Evolutionary conservation across 345 rosid genomes (phyloP).

Genomic region (Euphorbia pulcherrima): DNA sequence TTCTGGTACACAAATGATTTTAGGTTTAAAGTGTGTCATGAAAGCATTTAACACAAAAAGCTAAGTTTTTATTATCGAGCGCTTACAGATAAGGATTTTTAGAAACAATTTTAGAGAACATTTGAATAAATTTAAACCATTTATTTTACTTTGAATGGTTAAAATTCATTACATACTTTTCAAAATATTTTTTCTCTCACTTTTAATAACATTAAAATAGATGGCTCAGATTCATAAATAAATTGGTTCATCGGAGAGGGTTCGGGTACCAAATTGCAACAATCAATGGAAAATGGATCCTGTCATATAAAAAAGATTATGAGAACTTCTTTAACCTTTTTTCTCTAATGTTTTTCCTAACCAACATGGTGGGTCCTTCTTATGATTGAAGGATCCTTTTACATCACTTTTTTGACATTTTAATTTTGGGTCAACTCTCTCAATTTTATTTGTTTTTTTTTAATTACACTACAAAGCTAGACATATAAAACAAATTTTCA

Average conservation of each 20-base stretch:
- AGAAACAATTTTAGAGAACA: too few relatives aligned
- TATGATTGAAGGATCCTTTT: conserved; percentile 44
- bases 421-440: conserved; percentile 36
- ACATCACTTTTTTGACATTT: conserved; percentile 38
- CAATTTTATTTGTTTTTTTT: not conserved
- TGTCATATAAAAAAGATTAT: not conserved
- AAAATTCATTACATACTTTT: too few relatives aligned
- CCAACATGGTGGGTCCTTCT: conserved; percentile 36
- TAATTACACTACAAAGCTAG: not conserved
- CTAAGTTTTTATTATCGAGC: too few relatives aligned
- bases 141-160: too few relatives aligned
- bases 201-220: too few relatives aligned
- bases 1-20: too few relatives aligned
- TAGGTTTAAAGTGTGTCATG: too few relatives aligned
- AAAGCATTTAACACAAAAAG: too few relatives aligned
- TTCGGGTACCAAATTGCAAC: not conserved
- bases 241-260: not conserved
- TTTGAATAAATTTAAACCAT: too few relatives aligned
- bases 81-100: too few relatives aligned
- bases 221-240: too few relatives aligned
- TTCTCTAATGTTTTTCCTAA: conserved; percentile 36
- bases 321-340: conserved; percentile 10
- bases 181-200: too few relatives aligned
- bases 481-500: not conserved
- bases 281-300: not conserved